A percentile compares a stretch with the other conserved stretches of the same genome.
Evolutionary conservation across 2,329 filamentous ascomycete genomes (phyloP).

Genomic region (Xylariaceae sp.): DNA sequence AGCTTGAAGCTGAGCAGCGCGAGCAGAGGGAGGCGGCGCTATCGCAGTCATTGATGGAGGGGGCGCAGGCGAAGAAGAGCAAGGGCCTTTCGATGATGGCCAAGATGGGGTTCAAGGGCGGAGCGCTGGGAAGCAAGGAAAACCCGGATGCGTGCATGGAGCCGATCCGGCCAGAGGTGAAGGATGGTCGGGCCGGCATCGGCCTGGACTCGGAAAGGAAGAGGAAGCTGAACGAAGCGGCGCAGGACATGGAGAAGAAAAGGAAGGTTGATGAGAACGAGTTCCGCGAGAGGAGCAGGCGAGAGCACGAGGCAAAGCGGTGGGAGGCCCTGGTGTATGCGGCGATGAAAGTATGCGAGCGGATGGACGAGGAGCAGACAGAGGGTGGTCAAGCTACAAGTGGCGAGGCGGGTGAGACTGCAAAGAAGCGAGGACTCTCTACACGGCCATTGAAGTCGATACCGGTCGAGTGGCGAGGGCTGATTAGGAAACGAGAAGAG

Average conservation of each 20-base stretch:
- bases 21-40: conserved; percentile 72
- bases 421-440: conserved; percentile 32
- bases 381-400: conserved; percentile 15
- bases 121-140: conserved; percentile 63
- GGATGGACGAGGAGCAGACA: conserved; percentile 58
- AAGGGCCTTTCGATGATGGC: conserved; percentile 97
- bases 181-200: conserved; percentile 77
- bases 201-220: conserved; percentile 82
- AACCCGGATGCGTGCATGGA: conserved; percentile 42
- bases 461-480: conserved; percentile 73
- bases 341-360: conserved; percentile 79
- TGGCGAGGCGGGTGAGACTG: conserved; percentile 15
- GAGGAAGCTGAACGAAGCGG: conserved; percentile 58
- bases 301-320: conserved; percentile 64
- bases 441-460: conserved; percentile 59
- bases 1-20: conserved; percentile 71
- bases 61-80: conserved; percentile 53
- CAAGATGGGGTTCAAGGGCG: conserved; percentile 86
- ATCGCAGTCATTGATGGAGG: conserved; percentile 63
- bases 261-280: conserved; percentile 62
- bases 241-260: conserved; percentile 54
- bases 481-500: conserved; percentile 66
- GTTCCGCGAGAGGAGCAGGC: conserved; percentile 67
- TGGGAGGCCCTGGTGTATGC: conserved; percentile 66
- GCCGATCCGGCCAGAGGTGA: conserved; percentile 72